Conservation (phyloP, 208 protist species). For the Balamuthia mandrillaris region DNA sequence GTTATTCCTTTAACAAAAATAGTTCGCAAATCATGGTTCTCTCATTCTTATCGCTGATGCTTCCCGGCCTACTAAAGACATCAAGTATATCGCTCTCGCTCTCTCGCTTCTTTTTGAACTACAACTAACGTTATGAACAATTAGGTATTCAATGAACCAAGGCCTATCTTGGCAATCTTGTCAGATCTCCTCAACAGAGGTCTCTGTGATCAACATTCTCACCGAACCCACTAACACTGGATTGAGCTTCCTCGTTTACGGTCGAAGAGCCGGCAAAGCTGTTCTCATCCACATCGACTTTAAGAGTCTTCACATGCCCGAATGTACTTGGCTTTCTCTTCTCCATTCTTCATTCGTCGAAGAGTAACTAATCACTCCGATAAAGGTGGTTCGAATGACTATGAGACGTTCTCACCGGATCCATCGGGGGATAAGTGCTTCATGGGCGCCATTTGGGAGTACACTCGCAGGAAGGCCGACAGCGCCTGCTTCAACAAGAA, state of each 20-base stretch:
- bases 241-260: conserved; percentile 5
- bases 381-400: not conserved
- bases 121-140: not conserved
- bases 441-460: not conserved
- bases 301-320: no score
- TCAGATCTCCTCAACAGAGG: not conserved
- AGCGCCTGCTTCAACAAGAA: not conserved
- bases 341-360: no score
- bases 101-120: not conserved
- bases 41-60: not conserved
- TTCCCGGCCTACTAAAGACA: not conserved
- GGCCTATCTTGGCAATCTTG: not conserved
- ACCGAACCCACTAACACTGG: conserved; percentile 10
- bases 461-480: conserved; percentile 6
- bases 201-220: not conserved
- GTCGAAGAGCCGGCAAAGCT: not conserved
- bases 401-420: not conserved
- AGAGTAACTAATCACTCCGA: no score
- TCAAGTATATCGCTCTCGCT: not conserved
- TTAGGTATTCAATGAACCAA: not conserved
- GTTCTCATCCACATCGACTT: no score
- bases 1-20: no score
- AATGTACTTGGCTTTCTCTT: no score
- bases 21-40: conserved; percentile 9
- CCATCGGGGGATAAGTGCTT: not conserved